Evolutionary conservation across 2,329 filamentous ascomycete genomes (phyloP).

Genomic region (Fusarium liriodendri): DNA sequence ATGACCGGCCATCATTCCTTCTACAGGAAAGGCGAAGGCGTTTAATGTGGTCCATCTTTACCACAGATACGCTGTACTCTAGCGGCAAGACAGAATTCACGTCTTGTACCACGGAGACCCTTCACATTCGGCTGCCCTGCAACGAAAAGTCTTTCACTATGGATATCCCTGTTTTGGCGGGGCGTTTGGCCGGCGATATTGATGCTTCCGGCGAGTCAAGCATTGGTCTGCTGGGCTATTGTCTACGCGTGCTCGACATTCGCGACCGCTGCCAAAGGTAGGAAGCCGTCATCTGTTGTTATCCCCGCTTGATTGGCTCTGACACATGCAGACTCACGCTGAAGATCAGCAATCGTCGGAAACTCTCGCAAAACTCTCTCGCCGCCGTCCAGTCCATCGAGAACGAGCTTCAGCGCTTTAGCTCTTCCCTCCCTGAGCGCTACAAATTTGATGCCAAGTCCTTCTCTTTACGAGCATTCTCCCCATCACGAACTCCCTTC

Average conservation of each 20-base stretch:
- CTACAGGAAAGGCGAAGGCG: conserved; percentile 28
- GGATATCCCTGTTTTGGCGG: conserved; percentile 4
- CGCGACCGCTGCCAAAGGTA: conserved; percentile 27
- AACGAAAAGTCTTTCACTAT: conserved; percentile 17
- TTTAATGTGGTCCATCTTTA: conserved; percentile 40
- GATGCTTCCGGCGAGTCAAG: neutral
- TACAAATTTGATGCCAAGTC: conserved; percentile 30
- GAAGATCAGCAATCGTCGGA: conserved; percentile 34
- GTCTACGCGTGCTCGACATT: conserved; percentile 14
- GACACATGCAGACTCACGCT: too few species aligned
- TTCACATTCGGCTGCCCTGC: conserved; percentile 10
- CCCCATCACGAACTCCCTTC: conserved; percentile 33
- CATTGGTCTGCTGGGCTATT: conserved; percentile 17
- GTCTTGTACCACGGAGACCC: conserved; percentile 1
- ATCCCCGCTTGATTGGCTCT: too few species aligned
- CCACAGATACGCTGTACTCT: conserved; percentile 21
- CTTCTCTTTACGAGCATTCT: conserved; percentile 36
- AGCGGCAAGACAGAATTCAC: conserved; percentile 27
- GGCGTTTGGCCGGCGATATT: neutral
- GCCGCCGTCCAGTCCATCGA: conserved; percentile 19
- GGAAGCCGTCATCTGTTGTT: neutral
- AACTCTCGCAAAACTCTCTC: conserved; percentile 18
- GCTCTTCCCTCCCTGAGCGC: conserved; percentile 8
- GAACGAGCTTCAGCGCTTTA: conserved; percentile 15
- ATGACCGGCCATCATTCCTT: conserved; percentile 22